Percentiles rank a stretch among this genome's conserved stretches.
Evolutionary conservation across 148 eudicot species (phyloP).

Genomic region (Arctostaphylos glauca): DNA sequence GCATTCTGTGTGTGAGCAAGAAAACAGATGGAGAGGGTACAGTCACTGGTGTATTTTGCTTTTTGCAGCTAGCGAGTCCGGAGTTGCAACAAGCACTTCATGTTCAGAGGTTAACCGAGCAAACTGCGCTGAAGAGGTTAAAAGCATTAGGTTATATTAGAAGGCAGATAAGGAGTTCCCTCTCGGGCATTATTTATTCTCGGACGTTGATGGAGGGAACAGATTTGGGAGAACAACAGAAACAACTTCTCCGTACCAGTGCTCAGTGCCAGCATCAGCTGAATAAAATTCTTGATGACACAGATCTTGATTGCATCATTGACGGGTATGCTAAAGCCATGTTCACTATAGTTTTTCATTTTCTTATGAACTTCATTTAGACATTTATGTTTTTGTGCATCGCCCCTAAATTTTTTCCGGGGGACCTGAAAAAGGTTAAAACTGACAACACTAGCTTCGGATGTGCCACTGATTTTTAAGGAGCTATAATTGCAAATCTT

Average conservation of each 20-base stretch:
- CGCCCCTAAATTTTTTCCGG: background rate
- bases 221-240: constrained; percentile 63
- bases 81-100: constrained; percentile 91
- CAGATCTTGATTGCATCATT: constrained; percentile 77
- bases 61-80: constrained; percentile 90
- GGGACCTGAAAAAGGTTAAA: too few relatives aligned
- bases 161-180: constrained; percentile 74
- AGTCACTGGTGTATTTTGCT: constrained; percentile 78
- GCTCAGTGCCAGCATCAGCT: constrained; percentile 82
- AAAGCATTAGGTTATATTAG: constrained; percentile 66
- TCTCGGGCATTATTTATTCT: constrained; percentile 74
- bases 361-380: background rate
- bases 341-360: background rate
- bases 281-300: constrained; percentile 76
- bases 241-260: constrained; percentile 52
- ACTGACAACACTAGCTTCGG: too few relatives aligned
- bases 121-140: constrained; percentile 69
- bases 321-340: constrained; percentile 64
- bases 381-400: constrained; percentile 2
- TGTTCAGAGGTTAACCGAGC: constrained; percentile 72
- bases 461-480: too few relatives aligned
- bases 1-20: constrained; percentile 71
- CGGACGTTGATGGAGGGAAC: constrained; percentile 68
- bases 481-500: too few relatives aligned
- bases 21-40: constrained; percentile 65